Base-by-base conservation (phyloP, 2,329 filamentous ascomycete species). In the Stemphylium vesicarium region DNA sequence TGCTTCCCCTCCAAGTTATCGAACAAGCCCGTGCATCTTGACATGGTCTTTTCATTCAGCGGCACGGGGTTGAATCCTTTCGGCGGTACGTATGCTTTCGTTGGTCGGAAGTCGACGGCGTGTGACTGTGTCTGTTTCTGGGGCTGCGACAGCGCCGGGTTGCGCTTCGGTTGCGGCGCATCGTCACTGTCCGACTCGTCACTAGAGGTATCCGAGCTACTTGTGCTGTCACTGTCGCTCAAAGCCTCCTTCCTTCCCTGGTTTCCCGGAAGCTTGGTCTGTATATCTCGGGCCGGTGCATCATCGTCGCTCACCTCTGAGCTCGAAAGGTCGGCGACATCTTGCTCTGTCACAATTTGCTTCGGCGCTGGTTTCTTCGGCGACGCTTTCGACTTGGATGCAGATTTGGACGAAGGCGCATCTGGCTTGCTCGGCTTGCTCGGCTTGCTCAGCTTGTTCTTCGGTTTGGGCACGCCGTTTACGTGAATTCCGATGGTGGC, bases 1-100 rank as follows among this genome's bases (percentile, higher is more conserved):
- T 92, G 87, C 78, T 91, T 92, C 59, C 87, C 88, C 51, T 85
- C 78, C 7, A 88, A 71, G 63, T 85, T 84, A 65, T 79, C 82
- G 64, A 90, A 85, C 48, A 88, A 75, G 18, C 82, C 77, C 8
- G 67, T 48, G 6, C 67, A 51, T 36, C 67, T 69, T 8, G 70
- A 74, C 8, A 66, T 58, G 6, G 71, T 61, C 26, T 65, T 66
- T 15, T 63, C 81, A 72, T 55, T 85, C 75, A 67, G 84, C 77
- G 63, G 81, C 73, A 69, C 78, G 70, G 61, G 76, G 65, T 60
- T 78, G 81, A 84, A 83, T 40, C 81, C 79, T 71, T 70, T 64
- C 50, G 76, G 76, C 18, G 76, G 75, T 44, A 69, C 60, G 48
- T 70, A 78, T 11, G 70, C 60, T 26, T 68, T 63, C 4, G 77